Conservation (phyloP, 805 yeast genomes). For the Hanseniaspora occidentalis region DNA sequence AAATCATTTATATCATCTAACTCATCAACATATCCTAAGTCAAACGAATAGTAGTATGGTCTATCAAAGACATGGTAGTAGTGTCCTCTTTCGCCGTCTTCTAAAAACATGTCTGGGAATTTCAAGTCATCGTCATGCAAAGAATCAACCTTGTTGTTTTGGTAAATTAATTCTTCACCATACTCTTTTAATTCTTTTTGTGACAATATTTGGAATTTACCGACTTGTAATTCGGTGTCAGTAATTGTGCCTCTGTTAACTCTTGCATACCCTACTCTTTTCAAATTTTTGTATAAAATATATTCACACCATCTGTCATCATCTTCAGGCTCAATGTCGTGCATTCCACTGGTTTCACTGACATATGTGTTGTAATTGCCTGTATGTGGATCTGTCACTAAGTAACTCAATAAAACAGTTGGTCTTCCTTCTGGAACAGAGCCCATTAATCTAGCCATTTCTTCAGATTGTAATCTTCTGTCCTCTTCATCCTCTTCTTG, state of each 20-base stretch:
- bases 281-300: constrained; percentile 74
- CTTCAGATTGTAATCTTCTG: constrained; percentile 72
- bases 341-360: constrained; percentile 72
- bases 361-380: constrained; percentile 93
- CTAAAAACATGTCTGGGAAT: constrained; percentile 71
- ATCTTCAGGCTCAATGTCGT: constrained; percentile 85
- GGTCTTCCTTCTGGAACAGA: constrained; percentile 52
- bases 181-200: constrained; percentile 24
- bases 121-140: constrained; percentile 32
- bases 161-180: constrained; percentile 32
- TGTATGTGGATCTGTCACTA: constrained; percentile 75
- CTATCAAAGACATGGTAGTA: constrained; percentile 88
- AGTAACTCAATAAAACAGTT: constrained; percentile 73
- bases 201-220: constrained; percentile 58
- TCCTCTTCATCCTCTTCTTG: constrained; percentile 97
- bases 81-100: constrained; percentile 91
- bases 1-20: not conserved
- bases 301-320: constrained; percentile 99
- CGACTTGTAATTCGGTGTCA: constrained; percentile 93
- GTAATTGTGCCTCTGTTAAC: constrained; percentile 88
- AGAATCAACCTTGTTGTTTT: constrained; percentile 35
- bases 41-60: constrained; percentile 59
- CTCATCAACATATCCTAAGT: not conserved
- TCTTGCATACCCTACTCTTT: constrained; percentile 87
- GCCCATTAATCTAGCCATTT: constrained; percentile 70